Evolutionary conservation across 2,329 filamentous ascomycete species (phyloP), one percentile per base, ranked within the genome.

Genomic region (Microdochium trichocladiopsis): DNA sequence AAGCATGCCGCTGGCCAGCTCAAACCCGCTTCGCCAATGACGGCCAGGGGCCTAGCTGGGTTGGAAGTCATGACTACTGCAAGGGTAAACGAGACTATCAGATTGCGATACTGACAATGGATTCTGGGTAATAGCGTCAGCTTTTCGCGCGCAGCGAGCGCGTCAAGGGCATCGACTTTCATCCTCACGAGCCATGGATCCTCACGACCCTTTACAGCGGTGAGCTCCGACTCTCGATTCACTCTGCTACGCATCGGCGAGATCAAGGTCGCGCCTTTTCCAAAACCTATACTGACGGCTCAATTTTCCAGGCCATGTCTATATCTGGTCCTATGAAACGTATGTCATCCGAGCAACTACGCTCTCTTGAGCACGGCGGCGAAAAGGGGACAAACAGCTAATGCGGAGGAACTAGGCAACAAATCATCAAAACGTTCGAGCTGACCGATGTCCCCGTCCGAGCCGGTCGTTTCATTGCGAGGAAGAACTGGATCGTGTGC

Each of bases 401-500:
- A 45, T 22, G 4, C 6, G 3, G n/a, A 11, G 6, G 5, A 8
- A 21, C 10, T 18, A 45, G 41, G 50, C 91, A 95, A 70, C 88
- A 92, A 58, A 92, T 97, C 58, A 90, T 99, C 74, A 97, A 97
- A 79, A 96, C 93, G 4, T 99, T 99, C 72, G 94, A 99, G 76
- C 85, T 97, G 60, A 96, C 93, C 68, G 94, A 99, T 79, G 94
- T 99, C 50, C 94, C 94, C 58, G 93, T 99, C 54, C 88, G 94
- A 71, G 94, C 94, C 57, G 94, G 94, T 66, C 89, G 94, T 62
- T 99, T 99, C 72, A 84, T 99, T 66, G 90, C 94, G 61, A 84
- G 94, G 63, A 99, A 99, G 84, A 99, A 97, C 73, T 99, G 94
- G 94, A 95, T 96, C 62, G 90, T 95, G 52, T 94, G 90, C 73